Evolutionary conservation across 257 asterid genomes (phyloP), one percentile per base, ranked within the genome.

Genomic region (Echium plantagineum): DNA sequence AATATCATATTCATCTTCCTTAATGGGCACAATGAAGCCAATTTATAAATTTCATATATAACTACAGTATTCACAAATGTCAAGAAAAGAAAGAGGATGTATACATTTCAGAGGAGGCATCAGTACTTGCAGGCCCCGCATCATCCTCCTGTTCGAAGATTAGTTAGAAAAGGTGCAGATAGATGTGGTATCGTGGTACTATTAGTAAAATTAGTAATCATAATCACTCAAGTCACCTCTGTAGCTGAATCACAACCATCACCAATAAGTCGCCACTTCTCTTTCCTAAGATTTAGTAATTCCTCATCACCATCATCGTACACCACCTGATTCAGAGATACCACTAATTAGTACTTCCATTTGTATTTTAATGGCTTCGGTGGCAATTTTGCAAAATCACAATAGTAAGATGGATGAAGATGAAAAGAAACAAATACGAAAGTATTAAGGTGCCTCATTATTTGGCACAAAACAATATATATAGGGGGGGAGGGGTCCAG

Each of bases 221-320:
- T 66, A 60, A 19, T 38, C 57, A 49, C n/a, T 19, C 20, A 3
- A n/a, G 30, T 58, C 63, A 81, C 68, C 69, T 86, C 79, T 59
- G 62, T 48, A 35, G 9, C 46, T 35, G 46, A 35, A 35, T 35
- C 46, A 67, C 69, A 87, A 17, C 54, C 69, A 67, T 70, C 89
- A 17, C 54, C 69, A 64, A 93, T 55, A 67, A 81, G 61, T 56
- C 72, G 72, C 94, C 90, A 93, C 56, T 60, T 60, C 69, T 93
- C 86, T 69, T 62, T 80, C 63, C 15, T 71, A 30, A 93, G 94
- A 78, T 81, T 77, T 62, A 93, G 77, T 7, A 9, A 55, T 76
- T 93, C 99, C 68, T 67, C 63, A 61, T 93, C 99, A 12, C 97
- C 99, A 77, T 89, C 99, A 77, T 10, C 61, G 58, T 93, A 93